These are phyloP conservation scores for Thelephora aurantiotincta DNA, from an alignment of 768 basidiomycete genomes.

Conservation along the genomic window DNA sequence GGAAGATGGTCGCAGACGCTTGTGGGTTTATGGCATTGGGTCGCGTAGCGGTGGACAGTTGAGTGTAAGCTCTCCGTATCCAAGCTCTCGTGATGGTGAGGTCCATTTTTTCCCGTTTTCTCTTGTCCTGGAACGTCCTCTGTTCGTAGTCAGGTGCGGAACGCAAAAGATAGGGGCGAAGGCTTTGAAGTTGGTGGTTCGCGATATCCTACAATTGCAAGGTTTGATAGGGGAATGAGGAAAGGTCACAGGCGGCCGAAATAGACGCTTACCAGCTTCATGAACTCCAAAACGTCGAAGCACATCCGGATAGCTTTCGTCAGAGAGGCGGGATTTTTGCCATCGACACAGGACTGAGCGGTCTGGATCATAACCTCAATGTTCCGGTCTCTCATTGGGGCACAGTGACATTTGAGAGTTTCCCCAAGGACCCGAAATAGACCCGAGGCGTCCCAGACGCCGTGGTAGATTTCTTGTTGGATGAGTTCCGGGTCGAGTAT, in stretches of 20 bases:
- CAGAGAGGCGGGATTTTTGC: constrained; percentile 15
- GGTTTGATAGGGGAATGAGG: constrained; percentile 2
- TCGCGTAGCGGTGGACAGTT: not conserved
- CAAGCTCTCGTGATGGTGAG: constrained; percentile 10
- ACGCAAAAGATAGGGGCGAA: constrained; percentile 81
- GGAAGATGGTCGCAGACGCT: not conserved
- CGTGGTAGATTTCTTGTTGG: constrained; percentile 65
- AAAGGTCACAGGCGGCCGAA: constrained; percentile 1
- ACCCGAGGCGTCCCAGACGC: constrained; percentile 64
- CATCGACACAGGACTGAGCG: constrained; percentile 44
- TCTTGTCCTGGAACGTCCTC: constrained; percentile 54
- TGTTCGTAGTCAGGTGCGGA: constrained; percentile 72
- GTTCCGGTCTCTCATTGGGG: constrained; percentile 79
- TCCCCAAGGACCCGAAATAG: constrained; percentile 69
- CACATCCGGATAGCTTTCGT: constrained; percentile 61
- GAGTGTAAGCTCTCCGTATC: constrained; percentile 5
- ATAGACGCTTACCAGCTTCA: constrained; percentile 69
- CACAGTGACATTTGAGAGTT: constrained; percentile 81
- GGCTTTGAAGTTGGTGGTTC: constrained; percentile 85
- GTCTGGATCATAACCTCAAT: constrained; percentile 74
- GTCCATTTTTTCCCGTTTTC: constrained; percentile 11
- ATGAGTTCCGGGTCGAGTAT: constrained; percentile 76
- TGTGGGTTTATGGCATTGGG: not conserved
- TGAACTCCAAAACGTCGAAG: constrained; percentile 84
- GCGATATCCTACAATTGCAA: constrained; percentile 66